Evolutionary conservation across 345 rosid genomes (phyloP).

Genomic region (Zanthoxylum bungeanum): DNA sequence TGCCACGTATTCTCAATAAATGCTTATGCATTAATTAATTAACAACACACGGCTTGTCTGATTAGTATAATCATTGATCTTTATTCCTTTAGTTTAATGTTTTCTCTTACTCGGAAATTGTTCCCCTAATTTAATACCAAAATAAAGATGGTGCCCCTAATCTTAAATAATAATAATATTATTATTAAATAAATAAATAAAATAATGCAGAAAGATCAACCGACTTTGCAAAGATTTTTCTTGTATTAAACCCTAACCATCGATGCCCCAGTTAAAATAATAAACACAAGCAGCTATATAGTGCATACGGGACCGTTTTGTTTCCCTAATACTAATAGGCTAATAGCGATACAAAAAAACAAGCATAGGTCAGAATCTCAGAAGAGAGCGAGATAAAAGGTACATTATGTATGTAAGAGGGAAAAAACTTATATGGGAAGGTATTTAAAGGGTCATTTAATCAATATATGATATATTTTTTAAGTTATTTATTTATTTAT

Average conservation of each 20-base stretch:
- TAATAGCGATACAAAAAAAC: not conserved
- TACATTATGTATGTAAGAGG: too few species aligned
- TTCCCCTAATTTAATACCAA: conserved; percentile 1
- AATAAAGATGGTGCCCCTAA: not conserved
- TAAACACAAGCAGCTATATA: not conserved
- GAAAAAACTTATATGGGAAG: too few species aligned
- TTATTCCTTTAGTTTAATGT: not conserved
- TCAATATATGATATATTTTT: too few species aligned
- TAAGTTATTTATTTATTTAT: too few species aligned
- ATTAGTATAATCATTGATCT: conserved; percentile 14
- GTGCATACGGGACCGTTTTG: not conserved
- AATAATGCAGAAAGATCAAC: not conserved
- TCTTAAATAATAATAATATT: too few species aligned
- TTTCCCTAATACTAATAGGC: too few species aligned
- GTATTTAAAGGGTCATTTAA: too few species aligned
- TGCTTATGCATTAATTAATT: conserved; percentile 9
- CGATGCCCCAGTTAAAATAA: not conserved
- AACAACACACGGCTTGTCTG: not conserved
- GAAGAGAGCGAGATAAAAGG: not conserved
- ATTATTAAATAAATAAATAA: too few species aligned
- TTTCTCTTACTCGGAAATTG: conserved; percentile 19
- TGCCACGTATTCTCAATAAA: conserved; percentile 18
- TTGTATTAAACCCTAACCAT: not conserved
- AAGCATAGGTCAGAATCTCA: not conserved
- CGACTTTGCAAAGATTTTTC: not conserved